These are phyloP conservation scores for Anisodus tanguticus DNA, from an alignment of 257 asterid species.

Conservation along the genomic window DNA sequence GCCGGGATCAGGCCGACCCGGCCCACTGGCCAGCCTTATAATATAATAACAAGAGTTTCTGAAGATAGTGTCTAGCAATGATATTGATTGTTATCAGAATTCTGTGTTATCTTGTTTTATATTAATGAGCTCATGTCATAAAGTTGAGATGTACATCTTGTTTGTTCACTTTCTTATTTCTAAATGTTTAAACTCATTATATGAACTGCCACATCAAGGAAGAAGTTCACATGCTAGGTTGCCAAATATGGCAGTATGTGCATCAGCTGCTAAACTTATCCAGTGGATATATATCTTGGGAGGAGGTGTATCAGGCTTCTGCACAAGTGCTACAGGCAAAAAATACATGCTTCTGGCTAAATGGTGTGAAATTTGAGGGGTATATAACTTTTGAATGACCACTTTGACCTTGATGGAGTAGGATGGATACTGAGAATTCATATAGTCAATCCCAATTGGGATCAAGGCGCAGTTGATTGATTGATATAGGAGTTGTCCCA, in stretches of 20 bases:
- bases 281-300: neutral
- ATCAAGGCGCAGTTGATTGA: neutral
- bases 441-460: neutral
- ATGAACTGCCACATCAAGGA: conserved; percentile 6
- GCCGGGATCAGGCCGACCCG: too few relatives aligned
- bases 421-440: neutral
- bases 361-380: neutral
- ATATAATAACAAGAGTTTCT: neutral
- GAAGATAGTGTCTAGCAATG: neutral
- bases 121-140: conserved; percentile 16
- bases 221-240: neutral
- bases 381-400: neutral
- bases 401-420: neutral
- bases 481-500: neutral
- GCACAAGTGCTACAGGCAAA: neutral
- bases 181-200: neutral
- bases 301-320: too few relatives aligned
- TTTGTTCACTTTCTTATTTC: conserved; percentile 3
- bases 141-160: neutral
- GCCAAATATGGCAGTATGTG: conserved; percentile 9
- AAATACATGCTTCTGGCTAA: too few relatives aligned
- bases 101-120: neutral
- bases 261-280: neutral
- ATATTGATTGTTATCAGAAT: neutral
- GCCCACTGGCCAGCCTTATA: too few relatives aligned